phyloP scores from a whole-genome alignment of 495 filamentous ascomycete species.

The Hypoxylon perforatum region DNA sequence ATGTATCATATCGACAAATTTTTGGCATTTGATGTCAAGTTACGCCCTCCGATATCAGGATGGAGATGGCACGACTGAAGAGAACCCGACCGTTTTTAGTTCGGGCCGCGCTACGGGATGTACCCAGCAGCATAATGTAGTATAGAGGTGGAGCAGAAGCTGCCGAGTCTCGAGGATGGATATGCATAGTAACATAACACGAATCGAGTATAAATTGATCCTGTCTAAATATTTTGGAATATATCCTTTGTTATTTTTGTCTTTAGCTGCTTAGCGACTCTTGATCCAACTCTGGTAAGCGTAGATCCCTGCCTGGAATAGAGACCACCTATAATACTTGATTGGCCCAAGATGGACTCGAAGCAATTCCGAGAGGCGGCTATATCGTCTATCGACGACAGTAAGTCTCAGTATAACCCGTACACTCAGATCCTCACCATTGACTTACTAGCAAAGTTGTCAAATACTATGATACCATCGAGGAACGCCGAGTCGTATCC shows the following conservation, averaged over 20 bases:
- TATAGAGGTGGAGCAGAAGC: slow-evolving; percentile 16
- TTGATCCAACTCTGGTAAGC: too few relatives aligned
- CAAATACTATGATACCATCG: slow-evolving; percentile 82
- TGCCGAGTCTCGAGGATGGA: too few relatives aligned
- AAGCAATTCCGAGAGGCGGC: slow-evolving; percentile 85
- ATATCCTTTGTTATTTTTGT: too few relatives aligned
- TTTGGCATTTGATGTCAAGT: slow-evolving; percentile 20
- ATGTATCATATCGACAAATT: neutral
- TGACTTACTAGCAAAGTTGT: slow-evolving; percentile 67
- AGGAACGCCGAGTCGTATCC: slow-evolving; percentile 77
- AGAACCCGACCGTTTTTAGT: too few relatives aligned
- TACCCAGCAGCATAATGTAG: too few relatives aligned
- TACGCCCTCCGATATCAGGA: slow-evolving; percentile 22
- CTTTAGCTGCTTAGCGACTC: too few relatives aligned
- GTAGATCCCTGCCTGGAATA: too few relatives aligned
- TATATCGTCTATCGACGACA: slow-evolving; percentile 84
- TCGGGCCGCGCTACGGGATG: neutral
- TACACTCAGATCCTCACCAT: neutral
- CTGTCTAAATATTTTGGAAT: too few relatives aligned
- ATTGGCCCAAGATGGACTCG: slow-evolving; percentile 78
- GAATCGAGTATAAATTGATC: too few relatives aligned
- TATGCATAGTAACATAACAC: slow-evolving; percentile 9
- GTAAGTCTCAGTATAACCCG: slow-evolving; percentile 57
- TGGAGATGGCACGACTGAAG: neutral
- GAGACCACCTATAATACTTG: too few relatives aligned